Conservation (phyloP, 2,329 filamentous ascomycete species). For the Pestalotiopsis sp. region DNA sequence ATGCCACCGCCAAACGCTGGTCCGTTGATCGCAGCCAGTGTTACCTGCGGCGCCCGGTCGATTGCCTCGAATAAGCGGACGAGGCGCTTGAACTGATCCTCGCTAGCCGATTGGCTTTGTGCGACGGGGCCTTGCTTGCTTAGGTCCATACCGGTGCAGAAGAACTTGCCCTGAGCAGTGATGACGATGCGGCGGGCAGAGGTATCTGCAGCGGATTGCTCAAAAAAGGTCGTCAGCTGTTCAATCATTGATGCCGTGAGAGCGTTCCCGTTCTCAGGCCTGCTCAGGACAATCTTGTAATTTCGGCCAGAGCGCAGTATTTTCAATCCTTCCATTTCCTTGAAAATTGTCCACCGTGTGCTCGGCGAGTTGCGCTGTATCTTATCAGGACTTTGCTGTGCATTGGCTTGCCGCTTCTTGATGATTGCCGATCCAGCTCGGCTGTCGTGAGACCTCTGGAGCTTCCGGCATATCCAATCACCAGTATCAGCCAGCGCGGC, state of each 20-base stretch:
- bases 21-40: conserved; percentile 43
- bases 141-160: conserved; percentile 45
- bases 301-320: conserved; percentile 33
- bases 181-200: conserved; percentile 38
- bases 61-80: conserved; percentile 34
- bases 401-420: background rate
- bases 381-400: background rate
- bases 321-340: conserved; percentile 18
- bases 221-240: conserved; percentile 32
- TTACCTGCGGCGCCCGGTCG: conserved; percentile 41
- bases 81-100: conserved; percentile 22
- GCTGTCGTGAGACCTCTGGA: background rate
- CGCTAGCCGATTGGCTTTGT: conserved; percentile 14
- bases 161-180: conserved; percentile 37
- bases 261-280: conserved; percentile 40
- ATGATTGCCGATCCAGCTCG: background rate
- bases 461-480: conserved; percentile 5
- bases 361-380: background rate
- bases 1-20: conserved; percentile 46
- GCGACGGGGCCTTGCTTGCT: conserved; percentile 10
- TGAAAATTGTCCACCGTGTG: background rate
- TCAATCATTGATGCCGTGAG: conserved; percentile 39
- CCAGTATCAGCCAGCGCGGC: conserved; percentile 70
- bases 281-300: conserved; percentile 26
- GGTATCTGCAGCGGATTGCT: conserved; percentile 23